Evolutionary conservation across 2,329 filamentous ascomycete species (phyloP).

Genomic region (Exophiala dermatitidis): DNA sequence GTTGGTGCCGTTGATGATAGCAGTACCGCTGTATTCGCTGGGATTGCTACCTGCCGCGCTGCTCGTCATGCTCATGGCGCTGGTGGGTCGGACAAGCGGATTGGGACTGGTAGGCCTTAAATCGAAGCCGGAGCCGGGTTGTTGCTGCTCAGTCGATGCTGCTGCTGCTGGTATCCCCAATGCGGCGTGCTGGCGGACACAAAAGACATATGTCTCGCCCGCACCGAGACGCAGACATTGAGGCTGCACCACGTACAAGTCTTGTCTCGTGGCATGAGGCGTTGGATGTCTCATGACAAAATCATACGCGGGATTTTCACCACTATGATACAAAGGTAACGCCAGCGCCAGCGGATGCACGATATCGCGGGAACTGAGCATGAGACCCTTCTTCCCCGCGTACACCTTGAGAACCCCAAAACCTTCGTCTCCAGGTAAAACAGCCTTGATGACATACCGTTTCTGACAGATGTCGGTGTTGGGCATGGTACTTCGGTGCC

Average conservation of each 20-base stretch:
- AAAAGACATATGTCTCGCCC: constrained; percentile 98
- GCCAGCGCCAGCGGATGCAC: constrained; percentile 85
- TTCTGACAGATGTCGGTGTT: constrained; percentile 49
- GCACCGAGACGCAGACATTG: constrained; percentile 81
- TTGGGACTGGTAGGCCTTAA: constrained; percentile 24
- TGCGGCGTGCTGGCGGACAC: constrained; percentile 84
- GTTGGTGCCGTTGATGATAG: constrained; percentile 45
- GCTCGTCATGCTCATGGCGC: constrained; percentile 55
- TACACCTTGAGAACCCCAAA: constrained; percentile 84
- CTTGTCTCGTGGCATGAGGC: constrained; percentile 92
- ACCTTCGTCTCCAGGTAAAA: constrained; percentile 86
- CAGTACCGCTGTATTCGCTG: constrained; percentile 45
- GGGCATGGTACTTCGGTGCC: constrained; percentile 57
- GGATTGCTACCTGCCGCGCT: constrained; percentile 47
- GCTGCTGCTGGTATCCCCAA: constrained; percentile 15
- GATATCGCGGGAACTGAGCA: constrained; percentile 96
- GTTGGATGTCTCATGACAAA: constrained; percentile 91
- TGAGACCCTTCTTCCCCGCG: constrained; percentile 85
- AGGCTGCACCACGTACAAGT: constrained; percentile 93
- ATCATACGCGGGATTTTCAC: constrained; percentile 88
- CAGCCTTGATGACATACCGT: constrained; percentile 84
- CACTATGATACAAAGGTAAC: constrained; percentile 81
- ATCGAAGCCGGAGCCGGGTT: constrained; percentile 18
- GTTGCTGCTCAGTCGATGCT: constrained; percentile 11
- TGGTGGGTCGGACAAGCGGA: constrained; percentile 47